Base-by-base conservation (phyloP, 257 asterid genomes). In the Thymus quinquecostatus region DNA sequence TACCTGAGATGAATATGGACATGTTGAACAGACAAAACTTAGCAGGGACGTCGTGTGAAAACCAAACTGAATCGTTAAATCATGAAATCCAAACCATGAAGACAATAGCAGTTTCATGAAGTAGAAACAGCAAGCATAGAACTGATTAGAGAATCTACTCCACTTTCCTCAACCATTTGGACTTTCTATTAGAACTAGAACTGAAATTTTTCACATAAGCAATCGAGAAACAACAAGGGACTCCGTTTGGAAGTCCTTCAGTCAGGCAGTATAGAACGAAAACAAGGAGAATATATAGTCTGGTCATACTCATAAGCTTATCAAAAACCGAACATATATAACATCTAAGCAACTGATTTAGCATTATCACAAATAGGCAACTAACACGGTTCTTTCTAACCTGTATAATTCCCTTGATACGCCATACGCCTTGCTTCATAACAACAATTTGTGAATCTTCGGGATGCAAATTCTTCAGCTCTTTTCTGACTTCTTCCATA, bases 361-460 rank as follows among this genome's bases (percentile, higher is more conserved):
- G 29, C n/a, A n/a, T 50, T n/a, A 14, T 51, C 57, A 51, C 57
- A 51, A 21, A 51, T 14, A 14, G 55, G 55, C 53, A 48, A 10
- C 21, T 48, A n/a, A 13, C 21, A n/a, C 1, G 14, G 7, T 28
- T 28, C 33, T 12, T 8, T 27, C 40, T 43, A 43, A 92, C 96
- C 96, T 92, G 88, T 78, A 86, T 86, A 73, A 89, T 81, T 81
- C 96, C 96, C 80, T 86, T 92, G 82, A 88, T 64, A 44, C 92
- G 90, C 96, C 97, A 89, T 7, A 77, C 86, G 0, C 94, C 91
- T 1, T 79, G 66, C 77, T 70, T 85, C 78, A 71, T 55, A 8
- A 85, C 80, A 9, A 89, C 87, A 21, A 91, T 82, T 40, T 67
- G 71, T 3, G 92, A 65, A 82, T 91, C 91, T 32, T 82, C 87